Evolutionary conservation across 768 basidiomycete species (phyloP), one percentile per base, ranked within the genome.

Genomic region (Sporobolomyces phaffii): DNA sequence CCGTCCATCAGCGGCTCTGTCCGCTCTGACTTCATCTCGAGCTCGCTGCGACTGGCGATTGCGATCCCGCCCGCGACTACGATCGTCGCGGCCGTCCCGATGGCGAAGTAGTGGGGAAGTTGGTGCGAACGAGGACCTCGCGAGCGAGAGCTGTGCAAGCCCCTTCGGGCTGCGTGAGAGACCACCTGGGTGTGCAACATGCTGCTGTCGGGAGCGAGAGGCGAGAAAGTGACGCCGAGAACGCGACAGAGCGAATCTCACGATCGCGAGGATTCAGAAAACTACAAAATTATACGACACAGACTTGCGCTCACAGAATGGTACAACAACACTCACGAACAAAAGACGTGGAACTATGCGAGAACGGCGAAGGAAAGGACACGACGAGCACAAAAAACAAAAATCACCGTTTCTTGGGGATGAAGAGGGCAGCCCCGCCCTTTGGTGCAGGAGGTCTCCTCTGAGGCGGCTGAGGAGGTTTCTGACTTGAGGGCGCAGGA

Each of bases 331-430:
- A n/a, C n/a, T n/a, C n/a, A n/a, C n/a, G n/a, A n/a, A n/a, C n/a
- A n/a, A n/a, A n/a, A n/a, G n/a, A n/a, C n/a, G n/a, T n/a, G n/a
- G n/a, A n/a, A n/a, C n/a, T n/a, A n/a, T n/a, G n/a, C 44, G 44
- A 45, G 18, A 45, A 14, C 13, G 7, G 22, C 18, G 44, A 45
- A 7, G 11, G 10, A 10, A 41, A 41, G 20, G 40, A 41, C 40
- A 20, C 40, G 40, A 11, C 40, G 40, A 41, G 10, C 40, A 20
- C 40, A 41, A 11, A 41, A 10, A 41, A 41, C 40, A 41, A 41
- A 41, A 41, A 41, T 41, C n/a, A 54, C 28, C 52, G 34, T 22
- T 54, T 54, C 36, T 54, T 54, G 36, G 52, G 52, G 20, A 54
- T 54, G 36, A 54, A 54, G 8, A 54, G n/a, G 11, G 36, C 52